A percentile compares a stretch with the other conserved stretches of the same genome.
Conservation (phyloP, 768 basidiomycete species). For the Terana coerulea region DNA sequence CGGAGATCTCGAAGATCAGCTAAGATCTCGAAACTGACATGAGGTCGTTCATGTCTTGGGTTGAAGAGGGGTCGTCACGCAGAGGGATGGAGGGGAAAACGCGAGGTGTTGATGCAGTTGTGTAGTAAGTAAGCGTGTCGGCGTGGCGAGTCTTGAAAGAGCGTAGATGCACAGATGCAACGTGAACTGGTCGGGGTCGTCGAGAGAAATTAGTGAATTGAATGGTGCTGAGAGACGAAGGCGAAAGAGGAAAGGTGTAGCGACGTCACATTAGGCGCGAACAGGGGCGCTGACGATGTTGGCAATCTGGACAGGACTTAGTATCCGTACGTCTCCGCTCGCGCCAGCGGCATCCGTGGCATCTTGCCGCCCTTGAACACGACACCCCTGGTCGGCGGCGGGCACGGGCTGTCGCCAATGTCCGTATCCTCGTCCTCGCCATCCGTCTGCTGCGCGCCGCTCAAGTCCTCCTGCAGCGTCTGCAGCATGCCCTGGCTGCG, state of each 20-base stretch:
- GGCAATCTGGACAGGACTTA: conserved; percentile 55
- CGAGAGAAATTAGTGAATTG: too few species aligned
- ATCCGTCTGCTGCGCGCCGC: conserved; percentile 56
- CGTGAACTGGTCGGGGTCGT: too few species aligned
- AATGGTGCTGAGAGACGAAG: neutral
- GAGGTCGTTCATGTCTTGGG: neutral
- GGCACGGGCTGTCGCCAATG: conserved; percentile 85
- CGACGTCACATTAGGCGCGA: neutral
- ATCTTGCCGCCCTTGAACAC: conserved; percentile 57
- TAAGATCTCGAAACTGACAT: neutral
- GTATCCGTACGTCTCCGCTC: conserved; percentile 75
- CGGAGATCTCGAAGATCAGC: neutral
- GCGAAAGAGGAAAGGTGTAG: neutral
- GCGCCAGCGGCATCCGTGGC: conserved; percentile 42
- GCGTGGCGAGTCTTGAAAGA: neutral
- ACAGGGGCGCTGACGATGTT: conserved; percentile 1
- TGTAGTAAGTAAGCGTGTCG: too few species aligned
- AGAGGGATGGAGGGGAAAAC: too few species aligned
- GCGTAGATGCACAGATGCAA: neutral
- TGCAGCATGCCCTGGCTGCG: conserved; percentile 43
- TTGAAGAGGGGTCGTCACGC: neutral
- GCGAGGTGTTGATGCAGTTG: too few species aligned
- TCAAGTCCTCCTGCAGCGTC: conserved; percentile 67
- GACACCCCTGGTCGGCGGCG: conserved; percentile 61
- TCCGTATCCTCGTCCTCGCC: conserved; percentile 64